Evolutionary conservation across 1,284 basidiomycete genomes (phyloP).

Genomic region (Ustilago bromivora): DNA sequence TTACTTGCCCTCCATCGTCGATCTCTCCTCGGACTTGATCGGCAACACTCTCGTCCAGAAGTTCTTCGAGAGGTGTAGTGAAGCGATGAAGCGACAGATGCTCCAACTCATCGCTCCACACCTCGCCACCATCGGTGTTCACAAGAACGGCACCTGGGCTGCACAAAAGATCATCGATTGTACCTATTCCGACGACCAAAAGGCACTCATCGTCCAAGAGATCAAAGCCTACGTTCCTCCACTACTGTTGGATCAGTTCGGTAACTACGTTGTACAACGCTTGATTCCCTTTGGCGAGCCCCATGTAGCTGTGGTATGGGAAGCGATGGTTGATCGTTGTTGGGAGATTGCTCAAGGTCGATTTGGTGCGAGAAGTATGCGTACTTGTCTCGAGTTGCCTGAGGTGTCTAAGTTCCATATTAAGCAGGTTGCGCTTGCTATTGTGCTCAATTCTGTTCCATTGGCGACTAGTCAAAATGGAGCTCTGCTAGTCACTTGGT

Average conservation of each 20-base stretch:
- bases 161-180: constrained; percentile 92
- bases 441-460: constrained; percentile 97
- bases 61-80: constrained; percentile 89
- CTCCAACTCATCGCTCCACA: constrained; percentile 92
- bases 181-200: constrained; percentile 87
- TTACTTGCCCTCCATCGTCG: constrained; percentile 82
- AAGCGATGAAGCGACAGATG: constrained; percentile 84
- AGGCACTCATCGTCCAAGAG: constrained; percentile 84
- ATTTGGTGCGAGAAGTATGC: constrained; percentile 96
- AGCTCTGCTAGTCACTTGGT: constrained; percentile 92
- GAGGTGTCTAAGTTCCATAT: constrained; percentile 74
- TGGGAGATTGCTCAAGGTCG: constrained; percentile 98
- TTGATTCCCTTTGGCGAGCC: constrained; percentile 91
- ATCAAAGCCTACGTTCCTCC: constrained; percentile 92
- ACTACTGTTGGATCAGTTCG: constrained; percentile 92
- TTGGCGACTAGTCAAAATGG: constrained; percentile 98
- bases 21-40: constrained; percentile 97
- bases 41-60: constrained; percentile 99
- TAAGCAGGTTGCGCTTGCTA: constrained; percentile 91
- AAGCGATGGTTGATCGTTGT: constrained; percentile 96
- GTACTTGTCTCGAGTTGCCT: constrained; percentile 92
- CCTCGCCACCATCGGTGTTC: constrained; percentile 95
- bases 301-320: constrained; percentile 93
- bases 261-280: constrained; percentile 97
- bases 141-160: constrained; percentile 99